Percentiles rank a stretch among this genome's conserved stretches.
phyloP scores from a whole-genome alignment of 176 grass and related monocot genomes.

The Urochloa ruziziensis region DNA sequence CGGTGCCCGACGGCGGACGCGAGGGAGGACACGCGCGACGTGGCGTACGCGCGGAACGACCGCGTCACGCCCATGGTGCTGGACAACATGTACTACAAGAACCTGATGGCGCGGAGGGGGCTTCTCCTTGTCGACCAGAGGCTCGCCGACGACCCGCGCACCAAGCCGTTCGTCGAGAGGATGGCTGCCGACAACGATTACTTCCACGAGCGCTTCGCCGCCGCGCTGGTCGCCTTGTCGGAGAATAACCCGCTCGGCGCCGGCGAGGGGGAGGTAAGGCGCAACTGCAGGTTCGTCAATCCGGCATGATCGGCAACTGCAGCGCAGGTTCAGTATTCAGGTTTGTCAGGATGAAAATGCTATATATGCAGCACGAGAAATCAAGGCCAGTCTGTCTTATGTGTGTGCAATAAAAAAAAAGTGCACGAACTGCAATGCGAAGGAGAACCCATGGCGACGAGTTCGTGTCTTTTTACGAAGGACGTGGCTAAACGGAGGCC shows the following conservation, averaged over 20 bases:
- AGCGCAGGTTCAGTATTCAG: background rate
- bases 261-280: slow-evolving; percentile 50
- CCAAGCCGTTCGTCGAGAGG: slow-evolving; percentile 19
- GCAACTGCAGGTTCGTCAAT: slow-evolving; percentile 58
- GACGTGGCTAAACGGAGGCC: too few species aligned
- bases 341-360: too few species aligned
- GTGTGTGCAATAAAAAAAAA: too few species aligned
- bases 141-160: slow-evolving; percentile 45
- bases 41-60: slow-evolving; percentile 63
- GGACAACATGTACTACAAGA: slow-evolving; percentile 63
- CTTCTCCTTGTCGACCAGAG: slow-evolving; percentile 59
- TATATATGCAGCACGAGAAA: too few species aligned
- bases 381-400: too few species aligned
- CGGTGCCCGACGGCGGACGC: slow-evolving; percentile 40
- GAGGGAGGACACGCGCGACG: slow-evolving; percentile 34
- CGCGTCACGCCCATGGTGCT: slow-evolving; percentile 56
- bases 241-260: slow-evolving; percentile 50
- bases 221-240: slow-evolving; percentile 42
- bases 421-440: too few species aligned
- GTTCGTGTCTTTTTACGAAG: too few species aligned
- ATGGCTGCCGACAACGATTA: slow-evolving; percentile 54
- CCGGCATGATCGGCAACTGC: background rate
- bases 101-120: slow-evolving; percentile 32
- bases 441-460: too few species aligned
- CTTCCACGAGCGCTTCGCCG: slow-evolving; percentile 44